Evolutionary conservation across 176 grass and related monocot genomes (phyloP).

Genomic region (Aegilops bicornis): DNA sequence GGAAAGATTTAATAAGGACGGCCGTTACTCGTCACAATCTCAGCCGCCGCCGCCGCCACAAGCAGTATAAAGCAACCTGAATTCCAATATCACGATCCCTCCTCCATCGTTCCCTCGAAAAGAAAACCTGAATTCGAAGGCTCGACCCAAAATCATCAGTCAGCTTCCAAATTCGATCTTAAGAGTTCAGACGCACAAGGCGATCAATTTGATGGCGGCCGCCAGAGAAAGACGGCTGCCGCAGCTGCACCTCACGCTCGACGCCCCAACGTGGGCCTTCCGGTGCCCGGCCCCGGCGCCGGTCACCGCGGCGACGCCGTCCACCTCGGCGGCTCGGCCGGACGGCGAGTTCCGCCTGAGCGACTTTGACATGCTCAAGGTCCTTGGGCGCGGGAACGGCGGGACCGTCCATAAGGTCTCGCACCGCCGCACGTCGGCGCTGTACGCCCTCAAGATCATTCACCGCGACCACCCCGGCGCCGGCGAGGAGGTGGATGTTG

Average conservation of each 20-base stretch:
- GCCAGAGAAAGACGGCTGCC: neutral
- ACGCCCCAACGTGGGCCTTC: neutral
- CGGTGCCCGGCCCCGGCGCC: neutral
- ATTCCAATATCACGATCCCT: neutral
- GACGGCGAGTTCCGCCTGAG: conserved; percentile 14
- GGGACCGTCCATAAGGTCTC: conserved; percentile 47
- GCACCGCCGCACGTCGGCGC: conserved; percentile 37
- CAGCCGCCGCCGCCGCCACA: neutral
- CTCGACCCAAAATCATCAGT: no score
- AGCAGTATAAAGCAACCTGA: neutral
- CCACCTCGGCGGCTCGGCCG: neutral
- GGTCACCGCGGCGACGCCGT: neutral
- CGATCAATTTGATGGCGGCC: neutral
- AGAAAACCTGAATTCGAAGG: no score
- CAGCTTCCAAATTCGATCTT: neutral
- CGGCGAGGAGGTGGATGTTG: neutral
- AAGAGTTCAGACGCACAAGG: no score
- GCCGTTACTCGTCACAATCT: neutral
- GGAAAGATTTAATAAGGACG: neutral
- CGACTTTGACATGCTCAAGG: conserved; percentile 31
- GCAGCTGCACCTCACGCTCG: neutral
- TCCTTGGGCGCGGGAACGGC: conserved; percentile 51
- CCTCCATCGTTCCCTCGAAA: no score
- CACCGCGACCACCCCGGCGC: neutral
- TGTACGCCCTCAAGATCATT: conserved; percentile 45